Percentiles rank a stretch among this genome's conserved stretches.
phyloP scores from a whole-genome alignment of 805 yeast genomes.

The Nakazawaea peltata region DNA sequence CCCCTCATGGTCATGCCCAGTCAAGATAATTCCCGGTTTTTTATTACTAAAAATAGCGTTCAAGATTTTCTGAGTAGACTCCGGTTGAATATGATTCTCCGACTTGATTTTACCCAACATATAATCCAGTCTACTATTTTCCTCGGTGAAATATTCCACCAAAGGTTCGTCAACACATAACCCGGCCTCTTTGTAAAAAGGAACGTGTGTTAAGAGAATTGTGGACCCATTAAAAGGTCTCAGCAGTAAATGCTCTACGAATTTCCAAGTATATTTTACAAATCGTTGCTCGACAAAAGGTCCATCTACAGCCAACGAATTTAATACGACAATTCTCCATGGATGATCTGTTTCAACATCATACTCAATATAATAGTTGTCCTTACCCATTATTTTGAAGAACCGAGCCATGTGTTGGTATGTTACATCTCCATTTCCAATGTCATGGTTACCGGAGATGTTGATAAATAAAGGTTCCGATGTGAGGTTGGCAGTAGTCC shows the following conservation, averaged over 20 bases:
- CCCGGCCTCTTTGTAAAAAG: conserved; percentile 76
- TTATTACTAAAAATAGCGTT: conserved; percentile 60
- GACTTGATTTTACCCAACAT: conserved; percentile 67
- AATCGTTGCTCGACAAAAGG: conserved; percentile 77
- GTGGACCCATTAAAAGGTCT: conserved; percentile 69
- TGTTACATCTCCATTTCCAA: conserved; percentile 95
- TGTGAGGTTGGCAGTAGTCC: conserved; percentile 40
- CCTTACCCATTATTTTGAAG: conserved; percentile 67
- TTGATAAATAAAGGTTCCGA: conserved; percentile 69
- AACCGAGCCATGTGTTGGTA: conserved; percentile 84
- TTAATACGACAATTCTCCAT: conserved; percentile 87
- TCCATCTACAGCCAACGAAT: conserved; percentile 80
- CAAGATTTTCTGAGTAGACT: conserved; percentile 59
- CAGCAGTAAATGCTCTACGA: conserved; percentile 51
- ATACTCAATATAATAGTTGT: conserved; percentile 75
- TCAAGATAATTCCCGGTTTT: conserved; percentile 71
- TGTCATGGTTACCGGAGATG: conserved; percentile 91
- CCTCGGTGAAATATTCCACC: conserved; percentile 47
- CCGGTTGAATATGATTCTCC: conserved; percentile 75
- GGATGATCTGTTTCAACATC: conserved; percentile 55
- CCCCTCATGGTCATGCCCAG: conserved; percentile 97
- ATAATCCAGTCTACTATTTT: conserved; percentile 53
- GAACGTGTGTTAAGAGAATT: conserved; percentile 79
- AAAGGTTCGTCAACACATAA: conserved; percentile 84
- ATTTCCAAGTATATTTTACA: conserved; percentile 60